Conservation (phyloP, 2,329 filamentous ascomycete genomes). For the Microcyclospora tardicrescens region DNA sequence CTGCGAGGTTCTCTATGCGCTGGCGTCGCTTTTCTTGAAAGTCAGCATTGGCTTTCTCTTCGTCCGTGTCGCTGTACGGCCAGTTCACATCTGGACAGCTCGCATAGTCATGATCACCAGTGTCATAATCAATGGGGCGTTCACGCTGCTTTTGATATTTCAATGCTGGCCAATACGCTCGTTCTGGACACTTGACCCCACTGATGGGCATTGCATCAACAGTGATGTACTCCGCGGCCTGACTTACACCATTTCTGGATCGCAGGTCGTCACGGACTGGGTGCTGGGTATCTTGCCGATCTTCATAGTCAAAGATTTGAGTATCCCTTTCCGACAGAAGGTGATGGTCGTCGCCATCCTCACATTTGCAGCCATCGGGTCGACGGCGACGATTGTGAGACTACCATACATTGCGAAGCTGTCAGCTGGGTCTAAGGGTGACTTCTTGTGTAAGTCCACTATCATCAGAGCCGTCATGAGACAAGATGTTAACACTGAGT, state of each 20-base stretch:
- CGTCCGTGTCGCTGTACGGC: slow-evolving; percentile 37
- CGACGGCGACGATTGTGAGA: slow-evolving; percentile 37
- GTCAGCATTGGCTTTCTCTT: slow-evolving; percentile 43
- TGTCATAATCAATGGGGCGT: slow-evolving; percentile 33
- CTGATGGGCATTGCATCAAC: slow-evolving; percentile 29
- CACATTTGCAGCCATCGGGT: slow-evolving; percentile 35
- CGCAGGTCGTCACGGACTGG: slow-evolving; percentile 31
- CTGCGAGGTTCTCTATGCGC: slow-evolving; percentile 42
- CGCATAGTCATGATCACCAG: slow-evolving; percentile 35
- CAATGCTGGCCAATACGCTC: slow-evolving; percentile 41
- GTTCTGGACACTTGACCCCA: slow-evolving; percentile 37
- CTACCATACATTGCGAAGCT: slow-evolving; percentile 31
- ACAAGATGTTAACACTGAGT: slow-evolving; percentile 4
- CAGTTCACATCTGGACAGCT: slow-evolving; percentile 34
- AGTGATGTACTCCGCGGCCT: slow-evolving; percentile 35
- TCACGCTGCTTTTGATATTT: slow-evolving; percentile 39
- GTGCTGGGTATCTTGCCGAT: slow-evolving; percentile 29
- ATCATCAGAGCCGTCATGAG: slow-evolving; percentile 8
- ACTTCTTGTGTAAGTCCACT: slow-evolving; percentile 29
- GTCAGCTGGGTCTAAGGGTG: slow-evolving; percentile 21
- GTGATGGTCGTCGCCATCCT: slow-evolving; percentile 27
- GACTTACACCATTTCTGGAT: slow-evolving; percentile 18
- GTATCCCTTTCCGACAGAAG: slow-evolving; percentile 28
- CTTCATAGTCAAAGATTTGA: slow-evolving; percentile 29
- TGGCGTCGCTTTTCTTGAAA: slow-evolving; percentile 36